phyloP scores from a whole-genome alignment of 2,329 filamentous ascomycete species.

The Neoascochyta sp. region DNA sequence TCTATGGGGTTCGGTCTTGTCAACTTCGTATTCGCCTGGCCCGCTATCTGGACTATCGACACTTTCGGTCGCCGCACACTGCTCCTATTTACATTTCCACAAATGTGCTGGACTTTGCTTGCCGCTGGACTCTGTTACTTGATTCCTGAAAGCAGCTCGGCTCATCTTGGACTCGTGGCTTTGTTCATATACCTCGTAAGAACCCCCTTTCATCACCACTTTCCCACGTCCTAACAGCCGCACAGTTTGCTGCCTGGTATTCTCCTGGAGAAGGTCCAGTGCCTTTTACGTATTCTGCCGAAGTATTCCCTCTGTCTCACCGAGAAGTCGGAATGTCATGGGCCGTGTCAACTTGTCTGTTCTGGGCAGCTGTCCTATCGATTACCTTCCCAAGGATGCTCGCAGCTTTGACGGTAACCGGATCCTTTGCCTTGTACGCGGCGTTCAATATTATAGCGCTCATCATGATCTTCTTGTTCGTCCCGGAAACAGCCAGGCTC shows the following conservation, averaged over 20 bases:
- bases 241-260: constrained; percentile 45
- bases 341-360: constrained; percentile 41
- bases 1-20: constrained; percentile 56
- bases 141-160: constrained; percentile 40
- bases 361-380: constrained; percentile 41
- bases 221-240: constrained; percentile 1
- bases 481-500: constrained; percentile 32
- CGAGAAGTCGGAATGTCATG: constrained; percentile 47
- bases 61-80: constrained; percentile 49
- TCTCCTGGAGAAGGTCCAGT: constrained; percentile 51
- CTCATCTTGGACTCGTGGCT: constrained; percentile 48
- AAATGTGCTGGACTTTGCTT: constrained; percentile 49
- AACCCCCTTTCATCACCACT: neutral
- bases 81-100: constrained; percentile 47
- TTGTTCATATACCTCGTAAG: constrained; percentile 53
- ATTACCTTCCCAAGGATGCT: constrained; percentile 41
- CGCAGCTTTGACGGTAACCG: constrained; percentile 31
- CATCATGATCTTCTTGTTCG: constrained; percentile 28
- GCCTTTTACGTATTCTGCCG: constrained; percentile 62
- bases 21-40: constrained; percentile 57
- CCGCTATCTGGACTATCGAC: constrained; percentile 58
- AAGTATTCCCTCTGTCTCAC: constrained; percentile 66
- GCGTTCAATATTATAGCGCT: constrained; percentile 28
- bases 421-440: constrained; percentile 41
- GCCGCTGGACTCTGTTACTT: constrained; percentile 52